These are phyloP conservation scores for Plasmodium berghei DNA, from an alignment of 169 alveolate species.

Conservation along the genomic window DNA sequence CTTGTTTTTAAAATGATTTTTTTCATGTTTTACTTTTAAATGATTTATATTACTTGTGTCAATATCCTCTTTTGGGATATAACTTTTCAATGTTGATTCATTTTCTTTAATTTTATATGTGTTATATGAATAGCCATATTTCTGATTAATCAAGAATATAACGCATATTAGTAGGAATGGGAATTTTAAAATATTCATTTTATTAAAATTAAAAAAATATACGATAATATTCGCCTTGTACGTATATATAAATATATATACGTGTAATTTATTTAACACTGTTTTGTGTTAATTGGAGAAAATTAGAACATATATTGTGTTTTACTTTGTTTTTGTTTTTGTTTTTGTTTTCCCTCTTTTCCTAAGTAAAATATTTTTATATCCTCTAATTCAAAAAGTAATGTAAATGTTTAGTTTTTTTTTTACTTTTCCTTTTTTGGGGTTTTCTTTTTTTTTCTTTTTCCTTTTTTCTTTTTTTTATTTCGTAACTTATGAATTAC, in stretches of 20 bases:
- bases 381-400: no score
- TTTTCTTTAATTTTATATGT: slow-evolving; percentile 9
- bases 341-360: no score
- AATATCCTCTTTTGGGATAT: slow-evolving; percentile 1
- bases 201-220: not conserved
- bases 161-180: not conserved
- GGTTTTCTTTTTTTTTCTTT: no score
- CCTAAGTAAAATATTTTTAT: no score
- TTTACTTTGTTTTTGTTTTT: no score
- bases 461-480: no score
- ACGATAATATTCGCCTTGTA: not conserved
- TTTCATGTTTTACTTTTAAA: slow-evolving; percentile 16
- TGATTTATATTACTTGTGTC: not conserved
- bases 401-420: no score
- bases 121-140: slow-evolving; percentile 12
- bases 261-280: not conserved
- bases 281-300: no score
- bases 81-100: not conserved
- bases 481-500: no score
- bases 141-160: not conserved
- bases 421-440: no score
- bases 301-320: no score
- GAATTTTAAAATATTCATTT: slow-evolving; percentile 9
- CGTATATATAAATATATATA: not conserved
- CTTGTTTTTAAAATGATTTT: slow-evolving; percentile 18